Percentiles rank a stretch among this genome's conserved stretches.
These are phyloP conservation scores for Thamnidium elegans DNA, from an alignment of 192 early-diverging fungal species.

Conservation along the genomic window DNA sequence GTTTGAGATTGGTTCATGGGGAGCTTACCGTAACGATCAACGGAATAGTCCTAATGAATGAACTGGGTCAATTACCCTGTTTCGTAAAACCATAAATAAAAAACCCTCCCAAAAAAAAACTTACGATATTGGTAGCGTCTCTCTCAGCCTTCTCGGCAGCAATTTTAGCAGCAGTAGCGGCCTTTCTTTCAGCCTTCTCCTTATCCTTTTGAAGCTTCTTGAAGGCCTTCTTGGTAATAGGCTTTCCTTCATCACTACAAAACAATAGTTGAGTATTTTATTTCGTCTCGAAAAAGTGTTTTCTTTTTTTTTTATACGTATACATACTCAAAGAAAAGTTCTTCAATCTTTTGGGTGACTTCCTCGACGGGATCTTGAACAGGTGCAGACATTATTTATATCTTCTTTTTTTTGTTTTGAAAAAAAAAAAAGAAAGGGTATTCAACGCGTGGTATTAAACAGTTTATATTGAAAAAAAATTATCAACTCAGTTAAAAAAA, in stretches of 20 bases:
- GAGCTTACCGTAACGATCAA: conserved; percentile 82
- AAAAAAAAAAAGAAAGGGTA: background rate
- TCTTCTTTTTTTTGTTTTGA: background rate
- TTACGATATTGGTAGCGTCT: conserved; percentile 53
- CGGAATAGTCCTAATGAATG: conserved; percentile 66
- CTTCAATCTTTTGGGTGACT: conserved; percentile 43
- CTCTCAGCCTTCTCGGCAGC: conserved; percentile 70
- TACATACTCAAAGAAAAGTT: conserved; percentile 48
- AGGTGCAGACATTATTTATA: conserved; percentile 15
- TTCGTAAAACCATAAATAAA: background rate
- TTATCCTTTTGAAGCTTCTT: conserved; percentile 93
- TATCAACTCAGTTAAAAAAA: background rate
- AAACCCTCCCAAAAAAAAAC: background rate
- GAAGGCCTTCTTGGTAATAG: conserved; percentile 85
- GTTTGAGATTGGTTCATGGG: conserved; percentile 83
- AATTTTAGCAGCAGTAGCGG: conserved; percentile 60
- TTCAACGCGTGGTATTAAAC: background rate
- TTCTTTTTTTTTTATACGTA: background rate
- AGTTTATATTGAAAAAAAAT: conserved; percentile 3
- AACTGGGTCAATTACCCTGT: background rate
- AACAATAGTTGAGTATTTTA: background rate
- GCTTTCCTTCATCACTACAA: conserved; percentile 76
- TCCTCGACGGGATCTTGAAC: conserved; percentile 36
- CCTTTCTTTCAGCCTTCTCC: conserved; percentile 78
- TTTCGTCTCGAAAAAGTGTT: background rate